Conservation (phyloP, 1,284 basidiomycete genomes). For the Melampsora larici-populina region DNA sequence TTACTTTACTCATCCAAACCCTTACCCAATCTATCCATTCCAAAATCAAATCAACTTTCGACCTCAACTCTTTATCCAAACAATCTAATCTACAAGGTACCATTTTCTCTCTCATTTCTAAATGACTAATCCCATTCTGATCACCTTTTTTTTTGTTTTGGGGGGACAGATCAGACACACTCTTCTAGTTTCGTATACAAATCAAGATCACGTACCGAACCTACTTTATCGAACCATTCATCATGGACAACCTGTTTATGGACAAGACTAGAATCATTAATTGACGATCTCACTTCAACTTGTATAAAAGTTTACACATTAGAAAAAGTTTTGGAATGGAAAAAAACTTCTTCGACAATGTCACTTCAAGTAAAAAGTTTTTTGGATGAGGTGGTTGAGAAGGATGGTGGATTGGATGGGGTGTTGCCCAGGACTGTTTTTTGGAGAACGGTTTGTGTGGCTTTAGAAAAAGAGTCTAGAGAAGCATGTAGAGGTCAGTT, state of each 20-base stretch:
- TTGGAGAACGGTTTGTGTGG: constrained; percentile 76
- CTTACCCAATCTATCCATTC: constrained; percentile 75
- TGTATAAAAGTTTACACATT: constrained; percentile 92
- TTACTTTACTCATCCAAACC: constrained; percentile 73
- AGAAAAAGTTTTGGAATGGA: constrained; percentile 84
- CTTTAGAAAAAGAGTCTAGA: constrained; percentile 73
- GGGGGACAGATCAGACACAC: constrained; percentile 56
- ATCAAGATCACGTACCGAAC: constrained; percentile 76
- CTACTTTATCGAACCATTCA: constrained; percentile 72
- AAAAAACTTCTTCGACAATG: too few species aligned
- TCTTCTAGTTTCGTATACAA: constrained; percentile 63
- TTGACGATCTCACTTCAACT: constrained; percentile 83
- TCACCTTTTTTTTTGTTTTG: constrained; percentile 1
- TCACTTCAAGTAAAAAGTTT: constrained; percentile 71
- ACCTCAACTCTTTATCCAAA: constrained; percentile 75
- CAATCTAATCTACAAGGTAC: constrained; percentile 73
- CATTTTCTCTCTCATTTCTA: not conserved
- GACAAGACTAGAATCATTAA: constrained; percentile 72
- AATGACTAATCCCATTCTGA: not conserved
- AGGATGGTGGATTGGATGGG: constrained; percentile 70
- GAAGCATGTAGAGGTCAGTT: constrained; percentile 69
- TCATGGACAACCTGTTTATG: constrained; percentile 79
- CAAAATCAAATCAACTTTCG: constrained; percentile 76
- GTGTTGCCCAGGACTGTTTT: constrained; percentile 78
- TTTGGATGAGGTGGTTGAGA: constrained; percentile 82